These are phyloP conservation scores for Diaporthe vexans DNA, from an alignment of 2,329 filamentous ascomycete species.

Conservation along the genomic window DNA sequence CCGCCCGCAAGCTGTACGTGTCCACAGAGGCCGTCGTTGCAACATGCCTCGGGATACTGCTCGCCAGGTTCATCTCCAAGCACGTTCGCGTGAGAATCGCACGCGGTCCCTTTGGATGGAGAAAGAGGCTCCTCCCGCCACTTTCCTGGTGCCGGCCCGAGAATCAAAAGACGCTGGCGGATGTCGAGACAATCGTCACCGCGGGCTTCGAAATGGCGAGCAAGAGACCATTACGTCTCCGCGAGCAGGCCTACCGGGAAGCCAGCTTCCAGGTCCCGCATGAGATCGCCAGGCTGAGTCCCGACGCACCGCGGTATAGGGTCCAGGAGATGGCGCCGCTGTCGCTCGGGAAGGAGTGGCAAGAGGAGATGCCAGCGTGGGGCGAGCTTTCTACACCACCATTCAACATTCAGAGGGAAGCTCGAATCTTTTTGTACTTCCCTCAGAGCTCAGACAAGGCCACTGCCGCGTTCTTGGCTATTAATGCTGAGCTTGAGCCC, in stretches of 20 bases:
- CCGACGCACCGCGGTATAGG: not conserved
- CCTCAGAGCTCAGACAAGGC: not conserved
- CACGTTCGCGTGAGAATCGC: too few species aligned
- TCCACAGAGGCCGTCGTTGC: not conserved
- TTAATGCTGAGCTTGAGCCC: not conserved
- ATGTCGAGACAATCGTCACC: not conserved
- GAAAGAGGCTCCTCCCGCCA: not conserved
- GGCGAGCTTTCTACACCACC: not conserved
- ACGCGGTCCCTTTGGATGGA: too few species aligned
- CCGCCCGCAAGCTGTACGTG: not conserved
- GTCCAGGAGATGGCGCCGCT: constrained; percentile 9
- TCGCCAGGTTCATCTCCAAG: too few species aligned
- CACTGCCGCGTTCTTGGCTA: constrained; percentile 19
- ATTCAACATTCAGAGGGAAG: not conserved
- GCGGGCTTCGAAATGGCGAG: constrained; percentile 24
- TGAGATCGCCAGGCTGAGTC: constrained; percentile 30
- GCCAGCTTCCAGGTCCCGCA: constrained; percentile 29
- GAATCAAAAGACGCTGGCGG: not conserved
- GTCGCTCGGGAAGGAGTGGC: not conserved
- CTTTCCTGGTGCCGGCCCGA: not conserved
- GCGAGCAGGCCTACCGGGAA: not conserved
- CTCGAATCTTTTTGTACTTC: constrained; percentile 16
- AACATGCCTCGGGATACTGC: too few species aligned
- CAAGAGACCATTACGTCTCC: not conserved
- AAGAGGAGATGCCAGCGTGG: not conserved